phyloP scores from a whole-genome alignment of 2,329 filamentous ascomycete species.

The Ploettnerulaceae sp. region DNA sequence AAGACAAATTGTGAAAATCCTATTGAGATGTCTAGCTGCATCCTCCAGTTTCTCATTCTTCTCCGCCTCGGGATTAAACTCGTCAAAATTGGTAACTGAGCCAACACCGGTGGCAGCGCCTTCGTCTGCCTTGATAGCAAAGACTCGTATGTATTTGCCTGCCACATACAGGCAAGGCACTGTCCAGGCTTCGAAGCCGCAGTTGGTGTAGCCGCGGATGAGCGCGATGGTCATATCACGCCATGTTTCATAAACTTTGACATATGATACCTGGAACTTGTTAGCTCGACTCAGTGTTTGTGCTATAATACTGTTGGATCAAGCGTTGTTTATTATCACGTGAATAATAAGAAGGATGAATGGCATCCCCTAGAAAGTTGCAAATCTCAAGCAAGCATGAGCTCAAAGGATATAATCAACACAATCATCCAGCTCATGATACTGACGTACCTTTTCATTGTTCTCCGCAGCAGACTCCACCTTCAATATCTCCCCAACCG shows the following conservation, averaged over 20 bases:
- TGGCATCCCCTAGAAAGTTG: too few relatives aligned
- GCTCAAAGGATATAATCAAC: not conserved
- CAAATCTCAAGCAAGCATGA: too few relatives aligned
- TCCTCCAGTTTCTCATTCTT: conserved; percentile 86
- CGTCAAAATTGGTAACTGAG: conserved; percentile 58
- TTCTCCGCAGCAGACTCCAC: conserved; percentile 48
- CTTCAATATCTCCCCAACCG: conserved; percentile 66
- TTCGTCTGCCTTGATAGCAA: conserved; percentile 87
- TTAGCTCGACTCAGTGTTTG: conserved; percentile 6
- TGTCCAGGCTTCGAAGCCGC: conserved; percentile 81
- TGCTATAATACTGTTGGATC: not conserved
- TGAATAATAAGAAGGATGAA: not conserved
- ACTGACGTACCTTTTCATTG: conserved; percentile 30
- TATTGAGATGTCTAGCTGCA: conserved; percentile 83
- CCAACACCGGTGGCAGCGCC: conserved; percentile 48
- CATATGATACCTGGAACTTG: conserved; percentile 46
- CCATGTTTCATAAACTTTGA: conserved; percentile 83
- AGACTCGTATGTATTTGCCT: conserved; percentile 79
- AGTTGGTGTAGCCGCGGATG: conserved; percentile 74
- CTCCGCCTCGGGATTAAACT: conserved; percentile 70
- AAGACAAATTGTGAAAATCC: conserved; percentile 85
- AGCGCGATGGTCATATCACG: conserved; percentile 75
- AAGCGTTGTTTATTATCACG: conserved; percentile 1
- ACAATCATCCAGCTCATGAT: not conserved
- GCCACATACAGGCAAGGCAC: conserved; percentile 84